Conservation (phyloP, 1,139 yeast species). For the Scheffersomyces cryptocercus region DNA sequence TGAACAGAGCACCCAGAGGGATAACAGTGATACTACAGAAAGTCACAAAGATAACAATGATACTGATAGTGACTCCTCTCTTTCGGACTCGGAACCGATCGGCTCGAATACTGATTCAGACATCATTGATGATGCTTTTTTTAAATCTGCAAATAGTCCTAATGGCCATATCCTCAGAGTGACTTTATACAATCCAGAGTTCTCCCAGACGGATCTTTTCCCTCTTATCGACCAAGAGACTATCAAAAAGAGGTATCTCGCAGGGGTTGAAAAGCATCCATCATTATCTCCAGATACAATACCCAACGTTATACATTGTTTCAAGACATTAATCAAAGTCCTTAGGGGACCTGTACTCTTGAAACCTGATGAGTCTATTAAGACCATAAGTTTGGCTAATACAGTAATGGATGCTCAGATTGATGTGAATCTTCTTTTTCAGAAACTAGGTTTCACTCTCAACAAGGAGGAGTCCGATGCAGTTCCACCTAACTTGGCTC, state of each 20-base stretch:
- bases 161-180: constrained; percentile 34
- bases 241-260: constrained; percentile 31
- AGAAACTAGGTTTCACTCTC: constrained; percentile 45
- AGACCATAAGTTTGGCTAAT: constrained; percentile 52
- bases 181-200: constrained; percentile 34
- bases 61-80: too few relatives aligned
- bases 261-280: constrained; percentile 28
- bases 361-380: constrained; percentile 42
- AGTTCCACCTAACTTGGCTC: constrained; percentile 56
- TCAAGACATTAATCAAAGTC: constrained; percentile 58
- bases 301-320: constrained; percentile 56
- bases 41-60: too few relatives aligned
- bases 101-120: constrained; percentile 3
- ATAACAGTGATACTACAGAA: too few relatives aligned
- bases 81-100: neutral
- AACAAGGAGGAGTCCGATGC: constrained; percentile 43
- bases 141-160: constrained; percentile 26
- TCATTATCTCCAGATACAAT: constrained; percentile 31
- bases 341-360: constrained; percentile 60
- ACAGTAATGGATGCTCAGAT: constrained; percentile 54
- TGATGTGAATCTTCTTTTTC: constrained; percentile 52
- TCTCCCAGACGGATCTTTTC: constrained; percentile 24
- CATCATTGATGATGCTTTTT: constrained; percentile 38
- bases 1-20: too few relatives aligned
- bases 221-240: constrained; percentile 26